Evolutionary conservation across 2,329 filamentous ascomycete species (phyloP).

Genomic region (Pseudogymnoascus pannorum): DNA sequence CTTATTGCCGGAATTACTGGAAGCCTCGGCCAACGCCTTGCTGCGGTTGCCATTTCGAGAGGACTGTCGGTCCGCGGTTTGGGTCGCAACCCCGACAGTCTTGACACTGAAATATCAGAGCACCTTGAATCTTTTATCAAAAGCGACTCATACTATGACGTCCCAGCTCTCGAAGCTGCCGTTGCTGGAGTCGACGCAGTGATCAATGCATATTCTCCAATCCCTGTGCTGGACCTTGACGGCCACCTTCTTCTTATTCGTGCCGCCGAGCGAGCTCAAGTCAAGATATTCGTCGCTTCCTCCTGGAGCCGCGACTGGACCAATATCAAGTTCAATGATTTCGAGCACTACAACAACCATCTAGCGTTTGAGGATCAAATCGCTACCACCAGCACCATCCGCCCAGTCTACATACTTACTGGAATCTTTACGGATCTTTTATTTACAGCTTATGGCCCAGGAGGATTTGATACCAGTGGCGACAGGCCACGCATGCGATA

Average conservation of each 20-base stretch:
- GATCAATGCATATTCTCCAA: constrained; percentile 26
- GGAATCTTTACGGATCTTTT: constrained; percentile 25
- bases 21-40: constrained; percentile 29
- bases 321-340: constrained; percentile 23
- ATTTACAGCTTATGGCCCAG: not conserved
- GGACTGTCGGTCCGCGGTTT: constrained; percentile 32
- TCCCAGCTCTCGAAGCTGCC: constrained; percentile 28
- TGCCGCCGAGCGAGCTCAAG: constrained; percentile 30
- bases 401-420: constrained; percentile 28
- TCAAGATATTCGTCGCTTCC: constrained; percentile 26
- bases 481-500: not conserved
- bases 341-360: constrained; percentile 30
- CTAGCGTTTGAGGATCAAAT: constrained; percentile 28
- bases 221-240: constrained; percentile 26
- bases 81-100: constrained; percentile 26
- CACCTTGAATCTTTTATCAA: constrained; percentile 27
- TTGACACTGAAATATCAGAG: constrained; percentile 16
- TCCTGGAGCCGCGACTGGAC: constrained; percentile 32
- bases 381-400: constrained; percentile 23
- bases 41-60: constrained; percentile 20
- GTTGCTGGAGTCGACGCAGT: constrained; percentile 31
- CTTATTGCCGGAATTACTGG: constrained; percentile 33
- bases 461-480: not conserved
- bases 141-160: constrained; percentile 24
- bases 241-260: constrained; percentile 31